These are phyloP conservation scores for Lentinula sp. DNA, from an alignment of 768 basidiomycete species.

Conservation along the genomic window DNA sequence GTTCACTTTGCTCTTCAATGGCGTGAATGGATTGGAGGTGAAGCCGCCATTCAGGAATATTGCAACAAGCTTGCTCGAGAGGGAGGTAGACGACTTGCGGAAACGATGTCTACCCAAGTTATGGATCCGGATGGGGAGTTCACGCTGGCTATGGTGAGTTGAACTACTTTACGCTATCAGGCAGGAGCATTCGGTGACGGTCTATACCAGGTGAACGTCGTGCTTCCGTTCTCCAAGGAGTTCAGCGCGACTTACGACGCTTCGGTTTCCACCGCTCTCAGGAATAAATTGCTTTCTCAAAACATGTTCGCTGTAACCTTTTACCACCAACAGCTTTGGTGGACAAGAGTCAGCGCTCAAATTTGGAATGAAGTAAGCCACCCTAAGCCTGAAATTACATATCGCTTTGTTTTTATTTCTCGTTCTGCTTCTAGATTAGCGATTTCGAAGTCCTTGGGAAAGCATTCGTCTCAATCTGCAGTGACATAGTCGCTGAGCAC, in stretches of 20 bases:
- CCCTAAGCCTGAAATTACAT: background rate
- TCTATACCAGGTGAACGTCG: conserved; percentile 24
- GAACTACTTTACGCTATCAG: too few relatives aligned
- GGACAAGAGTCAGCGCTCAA: conserved; percentile 33
- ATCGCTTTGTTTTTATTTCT: background rate
- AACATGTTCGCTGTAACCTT: conserved; percentile 26
- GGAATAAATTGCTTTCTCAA: conserved; percentile 21
- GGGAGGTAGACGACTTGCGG: conserved; percentile 56
- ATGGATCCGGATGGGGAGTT: conserved; percentile 56
- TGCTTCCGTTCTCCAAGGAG: conserved; percentile 21
- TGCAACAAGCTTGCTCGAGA: conserved; percentile 61
- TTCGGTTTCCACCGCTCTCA: conserved; percentile 15
- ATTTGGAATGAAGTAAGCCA: conserved; percentile 29
- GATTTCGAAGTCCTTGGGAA: conserved; percentile 13
- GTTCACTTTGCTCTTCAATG: conserved; percentile 62
- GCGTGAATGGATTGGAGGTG: conserved; percentile 69
- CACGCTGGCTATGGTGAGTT: conserved; percentile 62
- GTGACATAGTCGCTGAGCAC: background rate
- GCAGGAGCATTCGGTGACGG: too few relatives aligned
- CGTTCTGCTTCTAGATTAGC: conserved; percentile 3
- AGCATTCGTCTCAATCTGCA: conserved; percentile 5
- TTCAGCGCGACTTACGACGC: conserved; percentile 10
- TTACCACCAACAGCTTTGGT: conserved; percentile 30
- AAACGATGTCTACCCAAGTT: conserved; percentile 52
- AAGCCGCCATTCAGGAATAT: conserved; percentile 63